These are phyloP conservation scores for Hymenoscyphus infarciens DNA, from an alignment of 2,329 filamentous ascomycete genomes.

Conservation along the genomic window DNA sequence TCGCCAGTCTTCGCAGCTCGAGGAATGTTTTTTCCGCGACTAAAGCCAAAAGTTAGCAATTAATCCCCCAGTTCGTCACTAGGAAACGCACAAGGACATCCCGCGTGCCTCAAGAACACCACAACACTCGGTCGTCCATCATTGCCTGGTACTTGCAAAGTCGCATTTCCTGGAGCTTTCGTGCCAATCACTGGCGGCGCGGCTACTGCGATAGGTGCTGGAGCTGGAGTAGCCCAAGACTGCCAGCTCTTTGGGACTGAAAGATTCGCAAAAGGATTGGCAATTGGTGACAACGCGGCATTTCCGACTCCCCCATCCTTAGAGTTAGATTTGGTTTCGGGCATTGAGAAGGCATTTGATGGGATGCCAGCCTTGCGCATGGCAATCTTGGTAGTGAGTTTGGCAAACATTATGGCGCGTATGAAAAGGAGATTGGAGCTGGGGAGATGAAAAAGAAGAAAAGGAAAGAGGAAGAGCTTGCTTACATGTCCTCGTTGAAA, in stretches of 20 bases:
- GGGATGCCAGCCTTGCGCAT: conserved; percentile 34
- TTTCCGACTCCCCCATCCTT: conserved; percentile 8
- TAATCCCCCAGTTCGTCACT: too few relatives aligned
- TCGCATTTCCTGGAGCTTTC: conserved; percentile 24
- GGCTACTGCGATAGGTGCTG: conserved; percentile 29
- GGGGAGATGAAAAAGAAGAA: neutral
- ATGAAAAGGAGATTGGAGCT: too few relatives aligned
- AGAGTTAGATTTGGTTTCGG: conserved; percentile 14
- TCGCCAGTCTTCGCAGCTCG: conserved; percentile 50
- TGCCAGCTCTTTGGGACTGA: conserved; percentile 30
- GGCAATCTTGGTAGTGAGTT: conserved; percentile 34
- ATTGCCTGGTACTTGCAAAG: conserved; percentile 42
- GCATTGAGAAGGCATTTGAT: conserved; percentile 25
- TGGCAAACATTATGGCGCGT: conserved; percentile 29
- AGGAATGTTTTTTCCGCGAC: conserved; percentile 68
- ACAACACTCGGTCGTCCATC: conserved; percentile 55
- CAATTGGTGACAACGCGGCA: conserved; percentile 22
- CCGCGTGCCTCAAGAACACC: conserved; percentile 68
- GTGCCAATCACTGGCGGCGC: conserved; percentile 25
- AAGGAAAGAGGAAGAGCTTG: neutral
- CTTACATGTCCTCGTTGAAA: neutral
- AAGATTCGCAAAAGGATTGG: conserved; percentile 32
- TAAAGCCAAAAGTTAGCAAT: conserved; percentile 32
- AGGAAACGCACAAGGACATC: conserved; percentile 63
- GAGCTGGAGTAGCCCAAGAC: conserved; percentile 31